Conservation (phyloP, 805 yeast genomes). For the Yarrowia phangngaensis region DNA sequence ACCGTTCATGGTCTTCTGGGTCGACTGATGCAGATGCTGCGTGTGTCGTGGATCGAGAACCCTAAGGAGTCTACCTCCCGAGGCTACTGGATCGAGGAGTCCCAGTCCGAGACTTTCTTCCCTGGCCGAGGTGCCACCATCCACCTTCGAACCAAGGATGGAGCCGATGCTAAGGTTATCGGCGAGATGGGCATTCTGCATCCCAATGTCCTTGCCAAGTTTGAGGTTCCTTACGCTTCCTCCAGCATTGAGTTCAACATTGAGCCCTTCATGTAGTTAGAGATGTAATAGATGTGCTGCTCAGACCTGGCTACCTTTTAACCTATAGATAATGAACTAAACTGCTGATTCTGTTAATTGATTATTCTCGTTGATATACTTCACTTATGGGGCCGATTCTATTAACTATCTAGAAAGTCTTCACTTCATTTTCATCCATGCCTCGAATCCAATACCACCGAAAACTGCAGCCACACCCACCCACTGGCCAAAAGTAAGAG, state of each 20-base stretch:
- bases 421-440: slow-evolving; percentile 48
- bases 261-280: slow-evolving; percentile 63
- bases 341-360: no score
- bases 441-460: slow-evolving; percentile 80
- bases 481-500: slow-evolving; percentile 64
- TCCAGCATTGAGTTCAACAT: slow-evolving; percentile 86
- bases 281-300: not conserved
- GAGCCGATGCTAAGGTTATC: slow-evolving; percentile 39
- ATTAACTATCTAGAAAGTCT: no score
- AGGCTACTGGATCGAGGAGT: slow-evolving; percentile 52
- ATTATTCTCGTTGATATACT: no score
- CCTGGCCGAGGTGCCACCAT: slow-evolving; percentile 97
- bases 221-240: slow-evolving; percentile 91
- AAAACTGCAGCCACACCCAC: slow-evolving; percentile 74
- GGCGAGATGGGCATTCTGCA: slow-evolving; percentile 94
- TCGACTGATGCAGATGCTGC: slow-evolving; percentile 91
- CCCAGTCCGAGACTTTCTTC: slow-evolving; percentile 52
- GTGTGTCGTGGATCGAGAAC: slow-evolving; percentile 66
- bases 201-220: slow-evolving; percentile 82
- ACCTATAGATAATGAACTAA: no score
- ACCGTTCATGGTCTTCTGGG: slow-evolving; percentile 90
- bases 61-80: slow-evolving; percentile 50
- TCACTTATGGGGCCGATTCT: slow-evolving; percentile 4
- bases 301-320: no score
- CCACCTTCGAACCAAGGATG: slow-evolving; percentile 60